Evolutionary conservation across 257 asterid genomes (phyloP), one percentile per base, ranked within the genome.

Genomic region (Jasminum sambac): DNA sequence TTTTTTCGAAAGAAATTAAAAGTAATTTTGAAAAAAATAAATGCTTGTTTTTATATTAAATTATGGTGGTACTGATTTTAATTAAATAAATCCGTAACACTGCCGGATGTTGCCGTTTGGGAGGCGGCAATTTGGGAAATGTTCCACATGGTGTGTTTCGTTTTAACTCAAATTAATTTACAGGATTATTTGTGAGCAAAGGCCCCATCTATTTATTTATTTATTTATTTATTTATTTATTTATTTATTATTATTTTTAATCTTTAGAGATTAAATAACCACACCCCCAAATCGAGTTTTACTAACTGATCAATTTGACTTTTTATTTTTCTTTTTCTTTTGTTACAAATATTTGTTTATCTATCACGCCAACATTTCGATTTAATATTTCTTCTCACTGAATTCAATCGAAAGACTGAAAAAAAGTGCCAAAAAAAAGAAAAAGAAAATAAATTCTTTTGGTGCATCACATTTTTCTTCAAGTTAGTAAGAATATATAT

Each of bases 81-180:
- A 55, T 55, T 55, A 55, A 55, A 52, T 19, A 19, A 19, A 52
- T 52, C 60, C 60, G 60, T 52, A 52, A 19, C 11, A 52, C 12
- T 5, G 60, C 17, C 63, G 65, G 66, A 71, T 25, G 69, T 6
- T 36, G 52, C 69, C 16, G 55, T 71, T 57, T 52, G 48, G 75
- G 62, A 73, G 64, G 77, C 81, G 61, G 75, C 81, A 61, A 48
- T 55, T 10, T 8, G 41, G 10, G 26, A 44, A 58, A 24, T 52
- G 42, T 65, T 76, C 79, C 82, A 80, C 84, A 74, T 80, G 84
- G 82, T 72, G 74, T 80, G 81, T 65, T 76, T 70, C 66, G 74
- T 65, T 73, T 67, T 39, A 66, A 72, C 74, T 24, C 70, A 63
- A 55, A 42, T 52, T 30, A 30, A 30, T 65, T 41, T 70, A 58